phyloP scores from a whole-genome alignment of 2,329 filamentous ascomycete genomes.

The Dissoconium aciculare region DNA sequence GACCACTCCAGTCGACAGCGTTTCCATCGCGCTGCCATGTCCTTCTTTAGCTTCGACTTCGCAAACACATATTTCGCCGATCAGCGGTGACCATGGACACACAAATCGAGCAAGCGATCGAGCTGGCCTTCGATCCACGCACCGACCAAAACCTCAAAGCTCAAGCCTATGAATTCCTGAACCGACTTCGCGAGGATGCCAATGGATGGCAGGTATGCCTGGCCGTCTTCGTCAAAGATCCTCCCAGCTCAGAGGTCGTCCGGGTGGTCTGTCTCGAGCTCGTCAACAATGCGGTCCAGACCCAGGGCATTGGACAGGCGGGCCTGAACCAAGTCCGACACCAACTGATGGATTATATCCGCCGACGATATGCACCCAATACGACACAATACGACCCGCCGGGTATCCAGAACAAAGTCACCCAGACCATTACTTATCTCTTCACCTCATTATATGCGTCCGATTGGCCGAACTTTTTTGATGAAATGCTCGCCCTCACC shows the following conservation, averaged over 20 bases:
- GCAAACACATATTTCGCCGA: neutral
- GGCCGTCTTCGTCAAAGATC: slow-evolving; percentile 65
- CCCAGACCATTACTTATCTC: slow-evolving; percentile 86
- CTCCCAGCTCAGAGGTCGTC: slow-evolving; percentile 64
- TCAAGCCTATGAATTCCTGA: slow-evolving; percentile 69
- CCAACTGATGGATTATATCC: slow-evolving; percentile 66
- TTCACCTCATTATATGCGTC: slow-evolving; percentile 77
- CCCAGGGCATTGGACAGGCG: slow-evolving; percentile 56
- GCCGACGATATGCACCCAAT: slow-evolving; percentile 52
- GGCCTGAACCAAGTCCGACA: slow-evolving; percentile 65
- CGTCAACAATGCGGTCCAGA: slow-evolving; percentile 80
- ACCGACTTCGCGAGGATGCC: slow-evolving; percentile 64
- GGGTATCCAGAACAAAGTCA: slow-evolving; percentile 87
- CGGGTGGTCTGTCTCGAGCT: slow-evolving; percentile 83
- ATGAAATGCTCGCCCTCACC: slow-evolving; percentile 72
- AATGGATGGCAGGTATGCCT: slow-evolving; percentile 86
- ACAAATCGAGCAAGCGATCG: slow-evolving; percentile 86
- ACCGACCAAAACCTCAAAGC: slow-evolving; percentile 60
- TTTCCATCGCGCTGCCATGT: slow-evolving; percentile 4
- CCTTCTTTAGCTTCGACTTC: neutral
- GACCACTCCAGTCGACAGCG: slow-evolving; percentile 3
- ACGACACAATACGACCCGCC: slow-evolving; percentile 48
- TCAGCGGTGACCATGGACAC: slow-evolving; percentile 16
- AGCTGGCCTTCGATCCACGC: slow-evolving; percentile 75
- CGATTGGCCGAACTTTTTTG: slow-evolving; percentile 79